Percentiles rank a stretch among this genome's conserved stretches.
phyloP scores from a whole-genome alignment of 768 basidiomycete species.

The Macrolepiota fuliginosa region DNA sequence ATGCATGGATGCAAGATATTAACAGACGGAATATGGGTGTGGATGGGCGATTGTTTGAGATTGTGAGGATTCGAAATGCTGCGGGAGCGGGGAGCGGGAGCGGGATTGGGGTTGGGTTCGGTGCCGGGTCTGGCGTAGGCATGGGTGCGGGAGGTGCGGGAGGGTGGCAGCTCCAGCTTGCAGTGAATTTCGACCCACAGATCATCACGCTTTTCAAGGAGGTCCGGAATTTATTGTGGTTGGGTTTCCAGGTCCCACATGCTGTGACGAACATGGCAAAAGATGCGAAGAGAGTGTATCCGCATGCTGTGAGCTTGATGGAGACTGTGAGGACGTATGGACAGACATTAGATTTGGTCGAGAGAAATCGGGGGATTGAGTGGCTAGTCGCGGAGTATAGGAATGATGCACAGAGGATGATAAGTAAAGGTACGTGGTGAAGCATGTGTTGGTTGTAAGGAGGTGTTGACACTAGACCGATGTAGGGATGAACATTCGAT shows the following conservation, averaged over 20 bases:
- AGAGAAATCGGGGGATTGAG: conserved; percentile 87
- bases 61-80: conserved; percentile 52
- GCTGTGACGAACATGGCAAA: conserved; percentile 96
- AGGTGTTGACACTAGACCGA: not conserved
- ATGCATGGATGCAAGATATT: conserved; percentile 97
- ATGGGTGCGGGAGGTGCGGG: not conserved
- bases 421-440: conserved; percentile 68
- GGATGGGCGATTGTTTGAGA: conserved; percentile 90
- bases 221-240: conserved; percentile 92
- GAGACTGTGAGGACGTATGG: conserved; percentile 98
- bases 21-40: conserved; percentile 90
- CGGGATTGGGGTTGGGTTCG: conserved; percentile 62
- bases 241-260: conserved; percentile 94
- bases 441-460: not conserved
- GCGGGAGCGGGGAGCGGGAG: conserved; percentile 63
- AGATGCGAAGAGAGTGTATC: conserved; percentile 97
- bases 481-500: conserved; percentile 89
- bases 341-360: conserved; percentile 90
- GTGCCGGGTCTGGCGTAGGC: conserved; percentile 25
- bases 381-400: conserved; percentile 94
- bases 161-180: conserved; percentile 77
- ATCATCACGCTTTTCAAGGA: conserved; percentile 99
- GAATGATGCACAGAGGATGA: conserved; percentile 92
- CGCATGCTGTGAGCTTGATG: conserved; percentile 97
- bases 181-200: conserved; percentile 97